A percentile compares a stretch with the other conserved stretches of the same genome.
These are phyloP conservation scores for Daldinia concentrica DNA, from an alignment of 495 filamentous ascomycete genomes.

Conservation along the genomic window DNA sequence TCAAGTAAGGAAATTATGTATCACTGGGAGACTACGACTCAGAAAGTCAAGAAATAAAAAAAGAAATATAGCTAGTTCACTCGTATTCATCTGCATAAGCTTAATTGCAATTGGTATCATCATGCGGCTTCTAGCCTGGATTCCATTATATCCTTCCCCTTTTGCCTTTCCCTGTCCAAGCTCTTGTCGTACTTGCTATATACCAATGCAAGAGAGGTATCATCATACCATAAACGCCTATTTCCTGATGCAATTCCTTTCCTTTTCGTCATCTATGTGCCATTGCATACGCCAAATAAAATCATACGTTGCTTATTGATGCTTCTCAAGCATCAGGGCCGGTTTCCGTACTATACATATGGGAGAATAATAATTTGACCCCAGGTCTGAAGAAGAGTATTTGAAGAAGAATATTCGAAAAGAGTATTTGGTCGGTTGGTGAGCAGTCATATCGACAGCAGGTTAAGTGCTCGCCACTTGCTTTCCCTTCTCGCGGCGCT, in stretches of 20 bases:
- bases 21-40: not conserved
- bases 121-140: conserved; percentile 27
- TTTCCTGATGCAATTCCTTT: conserved; percentile 23
- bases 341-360: not conserved
- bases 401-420: not conserved
- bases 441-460: not conserved
- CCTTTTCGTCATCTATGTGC: conserved; percentile 9
- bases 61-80: not conserved
- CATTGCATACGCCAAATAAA: not conserved
- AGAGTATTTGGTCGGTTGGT: not conserved
- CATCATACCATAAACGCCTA: conserved; percentile 36
- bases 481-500: conserved; percentile 31
- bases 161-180: conserved; percentile 12
- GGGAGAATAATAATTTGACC: not conserved
- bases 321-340: not conserved
- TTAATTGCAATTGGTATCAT: conserved; percentile 34
- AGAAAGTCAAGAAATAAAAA: not conserved
- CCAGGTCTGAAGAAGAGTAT: not conserved
- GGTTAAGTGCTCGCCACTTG: conserved; percentile 13
- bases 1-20: not conserved
- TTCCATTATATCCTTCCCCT: conserved; percentile 20
- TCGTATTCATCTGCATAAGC: conserved; percentile 14
- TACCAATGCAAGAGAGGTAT: conserved; percentile 26
- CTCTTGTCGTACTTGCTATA: conserved; percentile 6
- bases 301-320: not conserved